A percentile compares a stretch with the other conserved stretches of the same genome.
Evolutionary conservation across 2,329 filamentous ascomycete species (phyloP).

Genomic region (Sphaceloma murrayae): DNA sequence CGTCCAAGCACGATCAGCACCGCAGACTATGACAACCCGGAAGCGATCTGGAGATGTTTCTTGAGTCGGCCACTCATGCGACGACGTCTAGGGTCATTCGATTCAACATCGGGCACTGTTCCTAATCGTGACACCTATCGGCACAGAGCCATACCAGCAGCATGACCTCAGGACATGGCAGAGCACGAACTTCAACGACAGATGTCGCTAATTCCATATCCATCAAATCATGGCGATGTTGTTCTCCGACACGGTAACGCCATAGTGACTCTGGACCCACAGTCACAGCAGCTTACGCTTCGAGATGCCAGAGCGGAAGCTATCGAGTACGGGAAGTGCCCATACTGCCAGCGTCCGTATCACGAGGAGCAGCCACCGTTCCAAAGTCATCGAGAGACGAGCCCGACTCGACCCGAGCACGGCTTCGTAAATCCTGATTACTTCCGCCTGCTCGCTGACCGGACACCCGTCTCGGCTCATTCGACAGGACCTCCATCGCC

Average conservation of each 20-base stretch:
- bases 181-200: slow-evolving; percentile 25
- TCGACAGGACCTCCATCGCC: slow-evolving; percentile 41
- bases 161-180: slow-evolving; percentile 16
- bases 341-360: slow-evolving; percentile 75
- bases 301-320: slow-evolving; percentile 49
- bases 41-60: too few species aligned
- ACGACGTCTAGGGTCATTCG: too few species aligned
- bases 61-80: too few species aligned
- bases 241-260: slow-evolving; percentile 88
- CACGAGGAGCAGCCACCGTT: slow-evolving; percentile 37
- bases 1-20: too few species aligned
- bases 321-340: slow-evolving; percentile 62
- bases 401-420: slow-evolving; percentile 36
- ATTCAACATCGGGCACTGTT: too few species aligned
- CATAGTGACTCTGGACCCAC: slow-evolving; percentile 80
- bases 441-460: slow-evolving; percentile 79
- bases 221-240: slow-evolving; percentile 64
- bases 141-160: too few species aligned
- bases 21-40: too few species aligned
- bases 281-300: slow-evolving; percentile 76
- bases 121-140: too few species aligned
- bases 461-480: slow-evolving; percentile 43
- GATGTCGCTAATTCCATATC: slow-evolving; percentile 69
- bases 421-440: slow-evolving; percentile 85
- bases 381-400: slow-evolving; percentile 28